A percentile compares a stretch with the other conserved stretches of the same genome.
Conservation (phyloP, 495 filamentous ascomycete species). For the Halenospora varia region DNA sequence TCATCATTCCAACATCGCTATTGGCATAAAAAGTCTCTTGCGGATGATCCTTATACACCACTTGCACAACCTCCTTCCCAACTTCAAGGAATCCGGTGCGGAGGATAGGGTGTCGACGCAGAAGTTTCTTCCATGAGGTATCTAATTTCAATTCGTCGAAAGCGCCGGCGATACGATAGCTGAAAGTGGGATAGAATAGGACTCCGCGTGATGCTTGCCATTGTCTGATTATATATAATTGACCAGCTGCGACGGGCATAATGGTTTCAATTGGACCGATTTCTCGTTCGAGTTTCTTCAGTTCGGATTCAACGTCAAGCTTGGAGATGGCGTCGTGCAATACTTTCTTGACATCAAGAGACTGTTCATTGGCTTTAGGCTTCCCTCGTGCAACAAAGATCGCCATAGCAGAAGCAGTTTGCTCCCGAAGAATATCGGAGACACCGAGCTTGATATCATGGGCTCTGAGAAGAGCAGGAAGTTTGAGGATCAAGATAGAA, state of each 20-base stretch:
- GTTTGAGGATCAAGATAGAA: constrained; percentile 82
- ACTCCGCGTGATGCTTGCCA: constrained; percentile 52
- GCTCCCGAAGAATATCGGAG: constrained; percentile 60
- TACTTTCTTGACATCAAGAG: constrained; percentile 24
- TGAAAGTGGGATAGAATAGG: constrained; percentile 54
- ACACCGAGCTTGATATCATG: constrained; percentile 54
- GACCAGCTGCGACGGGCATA: constrained; percentile 54
- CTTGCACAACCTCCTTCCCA: constrained; percentile 23
- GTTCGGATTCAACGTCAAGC: constrained; percentile 24
- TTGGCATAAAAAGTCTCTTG: constrained; percentile 14
- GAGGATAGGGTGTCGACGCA: constrained; percentile 47
- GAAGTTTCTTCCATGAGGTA: constrained; percentile 18
- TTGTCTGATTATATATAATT: constrained; percentile 53
- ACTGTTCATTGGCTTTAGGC: neutral
- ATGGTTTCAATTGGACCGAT: constrained; percentile 41
- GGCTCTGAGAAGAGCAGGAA: constrained; percentile 59
- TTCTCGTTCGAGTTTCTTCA: constrained; percentile 20
- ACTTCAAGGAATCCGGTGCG: constrained; percentile 37
- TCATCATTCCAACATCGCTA: constrained; percentile 16
- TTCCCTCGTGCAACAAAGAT: constrained; percentile 11
- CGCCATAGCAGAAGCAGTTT: constrained; percentile 58
- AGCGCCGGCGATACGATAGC: constrained; percentile 33
- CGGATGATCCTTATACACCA: constrained; percentile 29
- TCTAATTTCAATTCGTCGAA: too few species aligned
- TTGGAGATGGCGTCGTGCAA: constrained; percentile 30